Base-by-base conservation (phyloP, 2,329 filamentous ascomycete species). In the Alternaria tenuissima region DNA sequence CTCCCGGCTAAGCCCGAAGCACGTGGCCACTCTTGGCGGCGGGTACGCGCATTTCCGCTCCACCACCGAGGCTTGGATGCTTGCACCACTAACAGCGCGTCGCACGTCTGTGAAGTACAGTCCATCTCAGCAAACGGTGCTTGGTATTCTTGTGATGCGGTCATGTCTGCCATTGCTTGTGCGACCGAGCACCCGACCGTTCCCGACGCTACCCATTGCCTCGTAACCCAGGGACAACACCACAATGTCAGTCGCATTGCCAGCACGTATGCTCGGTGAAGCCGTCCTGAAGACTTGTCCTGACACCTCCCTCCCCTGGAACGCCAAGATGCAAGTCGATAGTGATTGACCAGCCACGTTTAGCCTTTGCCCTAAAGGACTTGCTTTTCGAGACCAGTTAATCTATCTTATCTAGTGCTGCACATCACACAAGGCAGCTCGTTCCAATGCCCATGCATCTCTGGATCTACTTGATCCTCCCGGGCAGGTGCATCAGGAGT, bases 331-430 rank as follows among this genome's bases (percentile, higher is more conserved):
- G 34, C 36, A 30, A 36, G 49, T 52, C 75, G 48, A 59, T 55
- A 46, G 60, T 36, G 44, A 47, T 36, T 30, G 47, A 28, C 39
- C 56, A 43, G 9, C 53, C 14, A 30, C 36, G 12, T 36, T 36
- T 22, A 36, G 43, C 46, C 52, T 49, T 56, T 59, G 42, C 44
- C 57, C 39, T 16, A 36, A 55, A 59, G 20, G 38, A 22, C 39
- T 44, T 63, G 49, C 39, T 63, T 51, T 56, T 63, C 30, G 24
- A 49, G 52, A 53, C 55, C 28, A 51, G 34, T 36, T 51, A 64
- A 62, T 64, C 43, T 64, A 64, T 54, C 55, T 64, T 64, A 64
- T 64, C 62, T 52, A 39, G 26, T 22, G 38, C 51, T 32, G 34
- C 54, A 54, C 48, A 57, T 38, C 43, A 44, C 26, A 38, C 48